Evolutionary conservation across 768 basidiomycete genomes (phyloP), one percentile per base, ranked within the genome.

Genomic region (Boletales sp.): DNA sequence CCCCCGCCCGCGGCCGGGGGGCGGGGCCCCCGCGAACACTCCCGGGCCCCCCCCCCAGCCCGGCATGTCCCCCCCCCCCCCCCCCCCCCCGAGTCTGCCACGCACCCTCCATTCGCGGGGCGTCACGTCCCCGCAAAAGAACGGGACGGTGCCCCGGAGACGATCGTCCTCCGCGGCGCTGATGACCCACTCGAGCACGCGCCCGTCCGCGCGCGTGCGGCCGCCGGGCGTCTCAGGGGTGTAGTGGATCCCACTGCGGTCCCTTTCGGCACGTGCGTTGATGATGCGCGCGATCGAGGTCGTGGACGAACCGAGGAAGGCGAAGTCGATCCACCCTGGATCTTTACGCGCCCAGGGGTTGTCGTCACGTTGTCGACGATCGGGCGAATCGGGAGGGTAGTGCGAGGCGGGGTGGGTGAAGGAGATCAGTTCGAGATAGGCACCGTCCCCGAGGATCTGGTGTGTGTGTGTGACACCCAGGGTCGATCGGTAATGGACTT

Each of bases 81-180:
- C n/a, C n/a, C n/a, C n/a, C n/a, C n/a, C n/a, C n/a, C n/a, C n/a
- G n/a, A n/a, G n/a, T n/a, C n/a, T n/a, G n/a, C n/a, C 9, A 34
- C 79, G 15, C 56, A 84, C 87, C 64, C 87, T 72, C 65, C 75
- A 73, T 3, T 65, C 54, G 43, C 86, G 69, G 3, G 83, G 79
- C 4, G 85, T 87, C 3, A 86, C 68, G 58, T 89, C 87, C 12
- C 84, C 84, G 57, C 87, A 89, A 64, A 84, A 89, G 60, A 89
- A 89, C 8, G 87, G 86, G 15, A 82, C 63, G 1, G 59, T 56
- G 2, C 76, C 75, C 11, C 66, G 57, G 40, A 55, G 31, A 40
- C 46, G 46, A 11, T 34, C 21, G 45, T 58, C 52, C 7, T 53
- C 54, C 1, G 82, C 72, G 4, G 70, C 64, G 3, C 71, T 77